Evolutionary conservation across 306 rosid species (phyloP), one percentile per base, ranked within the genome.

Genomic region (Rosa multiflora): DNA sequence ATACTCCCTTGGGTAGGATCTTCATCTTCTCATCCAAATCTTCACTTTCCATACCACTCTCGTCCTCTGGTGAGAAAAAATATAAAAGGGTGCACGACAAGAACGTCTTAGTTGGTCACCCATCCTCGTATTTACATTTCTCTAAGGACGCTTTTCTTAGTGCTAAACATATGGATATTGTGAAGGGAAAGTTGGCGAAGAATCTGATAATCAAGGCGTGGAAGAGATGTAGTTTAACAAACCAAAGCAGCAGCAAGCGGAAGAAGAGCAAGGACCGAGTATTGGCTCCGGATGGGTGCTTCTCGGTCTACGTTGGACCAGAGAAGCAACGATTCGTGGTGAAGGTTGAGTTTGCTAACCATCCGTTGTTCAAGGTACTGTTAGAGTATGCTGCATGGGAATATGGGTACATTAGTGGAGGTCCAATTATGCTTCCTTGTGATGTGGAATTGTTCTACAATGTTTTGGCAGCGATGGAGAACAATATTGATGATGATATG

Each of bases 401-500:
- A 75, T 90, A 84, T 74, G 97, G 97, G 0, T 83, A 79, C 23
- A 64, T 46, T 23, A 83, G 86, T 26, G 82, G 90, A 48, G 94
- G 99, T 4, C 99, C 97, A 0, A 70, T 94, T 15, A 78, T 87
- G 78, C 89, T 94, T 67, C 97, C 96, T 43, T 94, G 97, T 13
- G 78, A 87, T 74, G 71, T 74, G 70, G 70, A 13, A 35, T 74
- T 58, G 42, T 23, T 58, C 80, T 74, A 32, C 49, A 44, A 87
- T n/a, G 89, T 85, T 6, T 69, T 92, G 72, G 80, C 86, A 8
- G 87, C 90, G 89, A 88, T 91, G 85, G 88, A 83, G 68, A 68
- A 75, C 53, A 10, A 2, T 64, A 11, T 64, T 64, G n/a, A 18
- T 10, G 82, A 72, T 0, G 79, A 79, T 5, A 79, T 42, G 72